A percentile compares a stretch with the other conserved stretches of the same genome.
Evolutionary conservation across 768 basidiomycete species (phyloP).

Genomic region (Mycena galopus): DNA sequence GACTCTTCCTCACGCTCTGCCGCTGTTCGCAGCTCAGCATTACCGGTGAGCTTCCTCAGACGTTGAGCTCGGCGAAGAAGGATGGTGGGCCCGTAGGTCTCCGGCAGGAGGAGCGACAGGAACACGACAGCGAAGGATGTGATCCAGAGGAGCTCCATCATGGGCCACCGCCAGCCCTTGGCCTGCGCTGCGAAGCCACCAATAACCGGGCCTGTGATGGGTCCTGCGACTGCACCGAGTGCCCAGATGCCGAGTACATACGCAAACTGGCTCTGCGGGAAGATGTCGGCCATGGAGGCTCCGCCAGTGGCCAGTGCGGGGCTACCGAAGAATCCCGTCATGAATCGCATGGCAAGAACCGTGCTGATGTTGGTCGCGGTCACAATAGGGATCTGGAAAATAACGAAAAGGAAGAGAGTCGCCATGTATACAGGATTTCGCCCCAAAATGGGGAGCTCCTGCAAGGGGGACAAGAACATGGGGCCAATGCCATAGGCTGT

Average conservation of each 20-base stretch:
- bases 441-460: slow-evolving; percentile 49
- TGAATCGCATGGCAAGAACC: slow-evolving; percentile 49
- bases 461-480: slow-evolving; percentile 47
- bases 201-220: slow-evolving; percentile 47
- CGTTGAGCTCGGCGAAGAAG: slow-evolving; percentile 47
- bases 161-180: slow-evolving; percentile 50
- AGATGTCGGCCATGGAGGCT: slow-evolving; percentile 32
- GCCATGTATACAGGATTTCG: slow-evolving; percentile 49
- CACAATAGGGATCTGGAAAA: slow-evolving; percentile 50
- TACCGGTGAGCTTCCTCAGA: slow-evolving; percentile 46
- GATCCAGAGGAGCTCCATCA: slow-evolving; percentile 51
- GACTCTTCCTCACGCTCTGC: slow-evolving; percentile 41
- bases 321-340: slow-evolving; percentile 49
- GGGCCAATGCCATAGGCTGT: slow-evolving; percentile 43
- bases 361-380: slow-evolving; percentile 47
- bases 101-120: slow-evolving; percentile 47
- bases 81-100: slow-evolving; percentile 45
- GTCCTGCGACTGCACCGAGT: slow-evolving; percentile 42
- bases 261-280: slow-evolving; percentile 24
- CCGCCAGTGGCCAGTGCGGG: slow-evolving; percentile 50
- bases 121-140: slow-evolving; percentile 42
- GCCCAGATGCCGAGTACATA: slow-evolving; percentile 32
- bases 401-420: slow-evolving; percentile 47
- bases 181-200: slow-evolving; percentile 49
- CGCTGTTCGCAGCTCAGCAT: slow-evolving; percentile 42